These are phyloP conservation scores for Nemania serpens DNA, from an alignment of 2,329 filamentous ascomycete species.

Conservation along the genomic window DNA sequence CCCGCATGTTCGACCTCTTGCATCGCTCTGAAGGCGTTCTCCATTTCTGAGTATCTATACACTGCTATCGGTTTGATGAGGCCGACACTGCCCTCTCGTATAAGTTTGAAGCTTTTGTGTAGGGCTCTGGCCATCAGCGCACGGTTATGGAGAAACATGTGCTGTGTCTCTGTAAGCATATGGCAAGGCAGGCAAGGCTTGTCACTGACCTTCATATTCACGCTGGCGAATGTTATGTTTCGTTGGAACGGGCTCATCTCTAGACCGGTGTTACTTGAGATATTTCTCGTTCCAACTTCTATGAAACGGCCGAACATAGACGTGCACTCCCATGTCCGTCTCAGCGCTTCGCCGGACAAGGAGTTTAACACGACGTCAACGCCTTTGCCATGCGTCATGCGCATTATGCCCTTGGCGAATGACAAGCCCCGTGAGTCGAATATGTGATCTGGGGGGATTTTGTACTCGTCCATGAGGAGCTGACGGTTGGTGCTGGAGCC, in stretches of 20 bases:
- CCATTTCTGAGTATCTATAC: slow-evolving; percentile 34
- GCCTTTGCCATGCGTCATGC: slow-evolving; percentile 31
- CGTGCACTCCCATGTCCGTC: slow-evolving; percentile 40
- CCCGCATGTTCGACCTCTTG: slow-evolving; percentile 46
- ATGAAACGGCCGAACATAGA: slow-evolving; percentile 41
- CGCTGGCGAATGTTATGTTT: slow-evolving; percentile 18
- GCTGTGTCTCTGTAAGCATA: neutral
- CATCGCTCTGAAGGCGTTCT: slow-evolving; percentile 46
- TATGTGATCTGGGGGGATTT: slow-evolving; percentile 38
- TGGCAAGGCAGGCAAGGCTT: neutral
- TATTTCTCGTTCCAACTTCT: slow-evolving; percentile 42
- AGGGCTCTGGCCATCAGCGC: neutral
- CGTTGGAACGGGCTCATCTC: slow-evolving; percentile 43
- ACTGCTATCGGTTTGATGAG: slow-evolving; percentile 10
- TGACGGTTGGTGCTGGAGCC: slow-evolving; percentile 36
- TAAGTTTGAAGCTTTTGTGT: slow-evolving; percentile 1
- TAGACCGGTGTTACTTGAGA: neutral
- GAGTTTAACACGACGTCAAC: slow-evolving; percentile 39
- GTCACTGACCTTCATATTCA: slow-evolving; percentile 16
- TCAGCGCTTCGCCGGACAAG: slow-evolving; percentile 34
- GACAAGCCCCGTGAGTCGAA: slow-evolving; percentile 32
- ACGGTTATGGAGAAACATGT: neutral
- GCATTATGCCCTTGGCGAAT: slow-evolving; percentile 34
- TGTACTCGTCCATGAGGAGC: slow-evolving; percentile 34
- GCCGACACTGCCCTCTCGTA: slow-evolving; percentile 1